Conservation (phyloP, 192 early-diverging fungal genomes). For the Coemansia asiatica region DNA sequence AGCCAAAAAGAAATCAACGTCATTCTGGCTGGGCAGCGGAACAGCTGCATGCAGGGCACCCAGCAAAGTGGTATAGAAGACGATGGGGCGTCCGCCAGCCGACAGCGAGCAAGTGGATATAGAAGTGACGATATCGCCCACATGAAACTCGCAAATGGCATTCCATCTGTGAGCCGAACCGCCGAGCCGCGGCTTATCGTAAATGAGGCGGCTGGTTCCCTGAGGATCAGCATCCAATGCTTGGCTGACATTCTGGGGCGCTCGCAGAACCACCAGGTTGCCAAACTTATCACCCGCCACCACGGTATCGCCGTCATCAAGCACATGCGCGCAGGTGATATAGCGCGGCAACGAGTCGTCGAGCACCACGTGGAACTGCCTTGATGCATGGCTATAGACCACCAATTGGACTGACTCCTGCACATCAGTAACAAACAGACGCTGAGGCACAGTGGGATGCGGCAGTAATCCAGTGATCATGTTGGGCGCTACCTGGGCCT, state of each 20-base stretch:
- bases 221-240: constrained; percentile 82
- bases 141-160: constrained; percentile 73
- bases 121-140: constrained; percentile 86
- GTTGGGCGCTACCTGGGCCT: constrained; percentile 64
- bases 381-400: constrained; percentile 68
- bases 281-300: constrained; percentile 97
- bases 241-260: constrained; percentile 63
- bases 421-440: constrained; percentile 83
- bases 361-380: constrained; percentile 86
- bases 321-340: constrained; percentile 67
- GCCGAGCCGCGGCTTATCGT: constrained; percentile 78
- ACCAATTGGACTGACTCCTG: constrained; percentile 86
- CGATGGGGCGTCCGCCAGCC: constrained; percentile 80
- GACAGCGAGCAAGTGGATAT: constrained; percentile 76
- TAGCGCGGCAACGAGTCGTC: constrained; percentile 90
- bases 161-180: constrained; percentile 75
- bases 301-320: constrained; percentile 93
- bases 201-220: constrained; percentile 76
- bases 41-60: constrained; percentile 84
- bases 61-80: constrained; percentile 85
- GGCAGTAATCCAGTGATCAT: constrained; percentile 68
- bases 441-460: constrained; percentile 63
- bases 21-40: constrained; percentile 85
- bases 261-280: constrained; percentile 78
- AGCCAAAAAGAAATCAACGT: constrained; percentile 89